Percentiles rank a stretch among this genome's conserved stretches.
phyloP scores from a whole-genome alignment of 805 yeast species.

The Ogataea chonburiensis region DNA sequence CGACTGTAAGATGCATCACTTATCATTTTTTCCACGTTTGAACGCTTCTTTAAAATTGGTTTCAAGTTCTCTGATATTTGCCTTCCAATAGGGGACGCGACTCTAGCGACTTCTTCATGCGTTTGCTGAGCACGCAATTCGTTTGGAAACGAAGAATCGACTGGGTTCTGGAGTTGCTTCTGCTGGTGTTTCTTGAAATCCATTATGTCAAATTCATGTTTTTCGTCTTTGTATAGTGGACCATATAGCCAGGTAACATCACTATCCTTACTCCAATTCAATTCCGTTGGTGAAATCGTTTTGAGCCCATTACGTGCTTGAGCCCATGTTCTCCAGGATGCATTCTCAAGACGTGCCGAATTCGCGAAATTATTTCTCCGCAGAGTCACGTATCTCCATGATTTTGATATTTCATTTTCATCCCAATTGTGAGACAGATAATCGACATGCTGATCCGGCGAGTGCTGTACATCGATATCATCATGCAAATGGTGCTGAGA shows the following conservation, averaged over 20 bases:
- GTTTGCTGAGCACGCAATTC: background rate
- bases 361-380: conserved; percentile 81
- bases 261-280: conserved; percentile 95
- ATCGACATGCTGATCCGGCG: conserved; percentile 90
- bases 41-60: conserved; percentile 85
- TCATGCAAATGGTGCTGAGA: conserved; percentile 59
- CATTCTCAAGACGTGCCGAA: conserved; percentile 77
- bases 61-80: conserved; percentile 46
- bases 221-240: conserved; percentile 46
- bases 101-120: background rate
- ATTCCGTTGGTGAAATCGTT: conserved; percentile 86
- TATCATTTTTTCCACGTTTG: conserved; percentile 78
- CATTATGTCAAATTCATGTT: conserved; percentile 20
- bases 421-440: conserved; percentile 96
- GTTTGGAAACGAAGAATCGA: background rate
- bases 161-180: conserved; percentile 6
- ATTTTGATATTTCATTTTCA: conserved; percentile 85
- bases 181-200: conserved; percentile 19
- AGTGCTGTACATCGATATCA: conserved; percentile 74
- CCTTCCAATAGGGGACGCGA: conserved; percentile 5
- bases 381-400: conserved; percentile 90
- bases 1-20: conserved; percentile 46
- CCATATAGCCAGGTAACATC: conserved; percentile 99
- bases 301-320: conserved; percentile 67
- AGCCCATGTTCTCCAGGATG: conserved; percentile 97